Percentiles rank a stretch among this genome's conserved stretches.
These are phyloP conservation scores for Luvunga scandens DNA, from an alignment of 345 rosid genomes.

Conservation along the genomic window DNA sequence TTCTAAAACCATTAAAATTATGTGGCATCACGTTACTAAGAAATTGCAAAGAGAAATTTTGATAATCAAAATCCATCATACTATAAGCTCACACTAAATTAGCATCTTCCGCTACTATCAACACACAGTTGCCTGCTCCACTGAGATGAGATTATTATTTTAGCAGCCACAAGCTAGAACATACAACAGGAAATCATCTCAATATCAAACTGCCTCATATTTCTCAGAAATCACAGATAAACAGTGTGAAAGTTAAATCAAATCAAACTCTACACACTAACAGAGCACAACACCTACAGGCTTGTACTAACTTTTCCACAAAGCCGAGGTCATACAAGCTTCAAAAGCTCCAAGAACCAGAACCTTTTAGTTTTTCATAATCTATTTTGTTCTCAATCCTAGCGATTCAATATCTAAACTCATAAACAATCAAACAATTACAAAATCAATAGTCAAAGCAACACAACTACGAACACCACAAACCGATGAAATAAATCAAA, in stretches of 20 bases:
- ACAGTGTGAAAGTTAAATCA: neutral
- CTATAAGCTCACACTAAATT: neutral
- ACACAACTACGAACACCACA: neutral
- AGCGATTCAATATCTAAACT: neutral
- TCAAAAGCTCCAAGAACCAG: neutral
- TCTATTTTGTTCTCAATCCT: neutral
- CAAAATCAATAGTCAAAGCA: neutral
- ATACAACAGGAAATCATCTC: neutral
- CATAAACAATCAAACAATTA: neutral
- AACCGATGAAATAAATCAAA: neutral
- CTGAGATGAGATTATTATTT: neutral
- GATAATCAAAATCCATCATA: neutral
- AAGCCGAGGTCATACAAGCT: neutral
- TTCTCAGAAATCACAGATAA: neutral
- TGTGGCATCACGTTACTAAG: neutral
- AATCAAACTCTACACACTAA: neutral
- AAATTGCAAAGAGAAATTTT: neutral
- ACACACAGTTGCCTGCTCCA: neutral
- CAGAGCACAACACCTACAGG: neutral
- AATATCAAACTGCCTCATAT: neutral
- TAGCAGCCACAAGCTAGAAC: neutral
- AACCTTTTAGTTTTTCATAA: neutral
- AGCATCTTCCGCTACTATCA: neutral
- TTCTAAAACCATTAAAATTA: neutral
- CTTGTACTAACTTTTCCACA: neutral